These are phyloP conservation scores for Phytopythium kandeliae DNA, from an alignment of 352 stramenopile genomes.

Conservation along the genomic window DNA sequence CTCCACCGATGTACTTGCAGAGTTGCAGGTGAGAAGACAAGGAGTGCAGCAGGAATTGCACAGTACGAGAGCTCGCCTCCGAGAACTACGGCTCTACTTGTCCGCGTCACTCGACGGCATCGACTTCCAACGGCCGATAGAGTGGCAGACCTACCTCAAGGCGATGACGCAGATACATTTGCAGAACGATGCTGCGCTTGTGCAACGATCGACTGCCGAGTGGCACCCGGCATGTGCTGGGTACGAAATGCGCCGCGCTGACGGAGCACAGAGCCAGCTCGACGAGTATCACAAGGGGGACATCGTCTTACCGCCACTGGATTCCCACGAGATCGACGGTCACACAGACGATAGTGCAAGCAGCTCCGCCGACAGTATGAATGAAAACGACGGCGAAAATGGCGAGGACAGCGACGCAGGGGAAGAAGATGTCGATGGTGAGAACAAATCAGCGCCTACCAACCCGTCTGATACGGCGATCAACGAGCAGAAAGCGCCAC, in stretches of 20 bases:
- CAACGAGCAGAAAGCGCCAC: too few species aligned
- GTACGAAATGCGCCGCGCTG: slow-evolving; percentile 48
- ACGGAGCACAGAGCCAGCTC: slow-evolving; percentile 15
- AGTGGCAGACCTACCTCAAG: slow-evolving; percentile 56
- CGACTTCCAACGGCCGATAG: slow-evolving; percentile 33
- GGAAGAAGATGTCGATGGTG: slow-evolving; percentile 6
- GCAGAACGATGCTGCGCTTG: slow-evolving; percentile 19
- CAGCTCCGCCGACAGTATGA: slow-evolving; percentile 50
- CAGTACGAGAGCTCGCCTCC: slow-evolving; percentile 21
- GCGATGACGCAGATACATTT: slow-evolving; percentile 43
- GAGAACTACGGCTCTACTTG: slow-evolving; percentile 41
- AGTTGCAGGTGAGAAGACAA: slow-evolving; percentile 20
- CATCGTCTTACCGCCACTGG: slow-evolving; percentile 39
- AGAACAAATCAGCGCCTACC: neutral
- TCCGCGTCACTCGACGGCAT: slow-evolving; percentile 53
- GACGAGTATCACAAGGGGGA: slow-evolving; percentile 42
- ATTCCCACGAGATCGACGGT: slow-evolving; percentile 64
- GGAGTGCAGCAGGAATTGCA: slow-evolving; percentile 19
- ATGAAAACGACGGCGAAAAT: slow-evolving; percentile 26
- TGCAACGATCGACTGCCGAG: slow-evolving; percentile 10
- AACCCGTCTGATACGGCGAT: neutral
- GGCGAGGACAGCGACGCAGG: slow-evolving; percentile 7
- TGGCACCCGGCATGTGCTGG: slow-evolving; percentile 45
- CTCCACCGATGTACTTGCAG: slow-evolving; percentile 2
- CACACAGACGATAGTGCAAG: slow-evolving; percentile 77